Evolutionary conservation across 2,329 filamentous ascomycete species (phyloP), one percentile per base, ranked within the genome.

Genomic region (Cryphonectria parasitica): DNA sequence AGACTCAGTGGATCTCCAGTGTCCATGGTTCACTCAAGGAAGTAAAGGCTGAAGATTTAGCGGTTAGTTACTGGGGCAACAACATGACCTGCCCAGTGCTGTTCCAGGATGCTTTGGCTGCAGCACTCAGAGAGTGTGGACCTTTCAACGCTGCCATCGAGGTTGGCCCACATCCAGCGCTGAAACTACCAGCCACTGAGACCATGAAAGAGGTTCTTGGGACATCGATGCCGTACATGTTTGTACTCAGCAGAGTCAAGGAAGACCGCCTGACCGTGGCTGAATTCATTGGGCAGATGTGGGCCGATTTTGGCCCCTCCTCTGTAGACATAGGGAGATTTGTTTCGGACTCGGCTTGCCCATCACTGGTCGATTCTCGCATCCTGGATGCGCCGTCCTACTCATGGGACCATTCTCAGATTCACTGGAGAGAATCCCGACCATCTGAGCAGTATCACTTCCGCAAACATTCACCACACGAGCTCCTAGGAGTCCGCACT

Each of bases 341-440:
- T 25, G 72, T 79, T 11, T n/a, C 66, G 5, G 67, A 72, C n/a
- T 79, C 77, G 0, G 39, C 74, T 1, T 73, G 75, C 22, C 74
- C 75, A 0, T 66, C 73, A 22, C 69, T 78, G 11, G 41, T 70
- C 19, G 34, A 69, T 0, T 63, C 69, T 11, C 74, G 73, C 4
- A 64, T 79, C 6, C 28, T 61, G 1, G 71, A 78, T 49, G 69
- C 83, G 0, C 85, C 85, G 0, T 69, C 75, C 0, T 88, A 87
- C 69, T 79, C 82, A 0, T 87, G 85, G 83, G 82, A 87, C 60
- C 84, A 86, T 73, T 79, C 80, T 1, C 79, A 80, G 36, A 69
- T 74, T 0, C 79, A 83, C 72, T 85, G 82, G 77, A 78, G 81
- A 31, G 82, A 86, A 70, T 82, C 83, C 22, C 79, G 83, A 4